These are phyloP conservation scores for Letharia columbiana DNA, from an alignment of 495 filamentous ascomycete genomes.

Conservation along the genomic window DNA sequence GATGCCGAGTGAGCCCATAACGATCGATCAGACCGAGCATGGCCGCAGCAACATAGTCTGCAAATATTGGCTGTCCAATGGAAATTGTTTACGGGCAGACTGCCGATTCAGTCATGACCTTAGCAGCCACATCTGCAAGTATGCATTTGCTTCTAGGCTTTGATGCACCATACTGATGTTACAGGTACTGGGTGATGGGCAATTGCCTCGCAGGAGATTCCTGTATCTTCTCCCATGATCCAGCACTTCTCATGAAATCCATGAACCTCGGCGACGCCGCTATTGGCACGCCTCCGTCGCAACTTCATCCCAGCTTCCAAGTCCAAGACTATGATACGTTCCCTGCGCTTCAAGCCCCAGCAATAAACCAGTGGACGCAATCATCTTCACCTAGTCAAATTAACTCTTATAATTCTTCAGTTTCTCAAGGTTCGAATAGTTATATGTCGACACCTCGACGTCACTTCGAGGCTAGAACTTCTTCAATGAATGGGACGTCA, in stretches of 20 bases:
- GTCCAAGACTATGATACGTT: slow-evolving; percentile 87
- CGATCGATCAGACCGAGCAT: slow-evolving; percentile 61
- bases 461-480: slow-evolving; percentile 22
- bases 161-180: slow-evolving; percentile 20
- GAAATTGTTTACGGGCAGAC: slow-evolving; percentile 86
- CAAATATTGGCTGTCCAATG: slow-evolving; percentile 89
- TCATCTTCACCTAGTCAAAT: slow-evolving; percentile 25
- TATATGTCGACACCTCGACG: slow-evolving; percentile 22
- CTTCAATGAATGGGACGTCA: slow-evolving; percentile 23
- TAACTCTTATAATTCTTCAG: slow-evolving; percentile 24
- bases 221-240: slow-evolving; percentile 97
- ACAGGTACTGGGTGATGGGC: slow-evolving; percentile 90
- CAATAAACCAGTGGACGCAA: slow-evolving; percentile 54
- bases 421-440: slow-evolving; percentile 20
- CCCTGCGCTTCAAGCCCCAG: slow-evolving; percentile 60
- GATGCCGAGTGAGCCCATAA: slow-evolving; percentile 61
- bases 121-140: slow-evolving; percentile 97
- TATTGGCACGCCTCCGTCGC: slow-evolving; percentile 43
- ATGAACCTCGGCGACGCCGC: slow-evolving; percentile 54
- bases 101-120: slow-evolving; percentile 96
- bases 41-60: slow-evolving; percentile 71
- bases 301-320: slow-evolving; percentile 59
- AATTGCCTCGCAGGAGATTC: slow-evolving; percentile 91
- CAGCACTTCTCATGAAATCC: slow-evolving; percentile 63
- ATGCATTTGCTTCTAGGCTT: slow-evolving; percentile 31